phyloP scores from a whole-genome alignment of 208 protist genomes.

The Entamoeba histolytica region DNA sequence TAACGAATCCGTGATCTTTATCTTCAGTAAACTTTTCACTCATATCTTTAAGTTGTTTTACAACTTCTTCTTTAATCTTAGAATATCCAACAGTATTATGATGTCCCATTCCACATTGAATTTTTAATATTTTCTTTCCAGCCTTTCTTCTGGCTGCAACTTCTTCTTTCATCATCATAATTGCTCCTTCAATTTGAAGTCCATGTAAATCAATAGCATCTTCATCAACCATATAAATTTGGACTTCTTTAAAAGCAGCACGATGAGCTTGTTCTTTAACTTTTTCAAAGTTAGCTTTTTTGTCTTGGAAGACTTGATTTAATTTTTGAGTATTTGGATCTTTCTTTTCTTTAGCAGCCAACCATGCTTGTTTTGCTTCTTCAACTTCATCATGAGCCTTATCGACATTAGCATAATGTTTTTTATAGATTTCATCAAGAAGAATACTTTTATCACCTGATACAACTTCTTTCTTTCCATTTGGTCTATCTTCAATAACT shows the following conservation, averaged over 20 bases:
- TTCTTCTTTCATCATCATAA: neutral
- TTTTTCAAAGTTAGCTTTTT: neutral
- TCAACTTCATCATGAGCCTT: neutral
- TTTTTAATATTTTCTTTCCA: neutral
- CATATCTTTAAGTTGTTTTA: neutral
- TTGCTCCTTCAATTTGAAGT: neutral
- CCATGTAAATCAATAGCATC: neutral
- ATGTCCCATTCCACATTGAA: neutral
- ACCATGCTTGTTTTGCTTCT: neutral
- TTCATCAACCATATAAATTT: neutral
- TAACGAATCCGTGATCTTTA: neutral
- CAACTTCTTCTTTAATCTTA: neutral
- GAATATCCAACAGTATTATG: neutral
- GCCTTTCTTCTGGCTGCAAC: neutral
- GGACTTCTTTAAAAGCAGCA: neutral
- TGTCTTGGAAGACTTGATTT: neutral
- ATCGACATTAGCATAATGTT: neutral
- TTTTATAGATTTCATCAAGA: neutral
- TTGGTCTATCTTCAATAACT: neutral
- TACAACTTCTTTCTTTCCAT: neutral
- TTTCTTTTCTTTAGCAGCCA: neutral
- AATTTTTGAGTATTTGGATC: neutral
- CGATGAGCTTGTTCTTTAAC: neutral
- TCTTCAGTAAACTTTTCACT: neutral
- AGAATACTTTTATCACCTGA: neutral